Evolutionary conservation across 1,284 basidiomycete genomes (phyloP).

Genomic region (Malassezia brasiliensis): DNA sequence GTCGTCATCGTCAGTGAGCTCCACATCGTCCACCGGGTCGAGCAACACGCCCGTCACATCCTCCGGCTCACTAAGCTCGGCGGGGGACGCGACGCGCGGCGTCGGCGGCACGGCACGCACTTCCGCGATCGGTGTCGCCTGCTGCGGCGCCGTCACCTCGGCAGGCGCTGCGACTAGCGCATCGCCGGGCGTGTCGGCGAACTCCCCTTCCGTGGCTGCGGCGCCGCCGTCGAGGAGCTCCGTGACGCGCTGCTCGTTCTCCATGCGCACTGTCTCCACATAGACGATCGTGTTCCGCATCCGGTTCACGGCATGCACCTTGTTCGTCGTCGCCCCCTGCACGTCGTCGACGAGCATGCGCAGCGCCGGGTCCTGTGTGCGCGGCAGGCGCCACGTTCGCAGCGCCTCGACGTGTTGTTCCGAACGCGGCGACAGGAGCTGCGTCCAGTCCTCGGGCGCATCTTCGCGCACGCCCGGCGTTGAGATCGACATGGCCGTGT

Average conservation of each 20-base stretch:
- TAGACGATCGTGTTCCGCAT: slow-evolving; percentile 97
- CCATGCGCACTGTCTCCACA: slow-evolving; percentile 88
- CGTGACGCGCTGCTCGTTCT: slow-evolving; percentile 86
- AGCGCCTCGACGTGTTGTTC: slow-evolving; percentile 35
- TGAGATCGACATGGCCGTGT: slow-evolving; percentile 76
- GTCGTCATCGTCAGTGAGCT: background rate
- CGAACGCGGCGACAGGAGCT: slow-evolving; percentile 61
- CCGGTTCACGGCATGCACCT: slow-evolving; percentile 86
- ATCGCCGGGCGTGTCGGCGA: background rate
- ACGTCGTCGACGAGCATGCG: slow-evolving; percentile 72
- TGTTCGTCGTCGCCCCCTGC: slow-evolving; percentile 77
- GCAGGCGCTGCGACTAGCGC: background rate
- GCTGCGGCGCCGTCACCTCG: no score
- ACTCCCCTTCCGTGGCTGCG: background rate
- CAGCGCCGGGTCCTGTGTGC: slow-evolving; percentile 64
- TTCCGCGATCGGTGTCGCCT: no score
- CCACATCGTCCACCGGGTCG: slow-evolving; percentile 1
- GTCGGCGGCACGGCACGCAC: no score
- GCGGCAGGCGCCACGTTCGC: slow-evolving; percentile 27
- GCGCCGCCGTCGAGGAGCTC: slow-evolving; percentile 51
- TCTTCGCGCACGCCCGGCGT: slow-evolving; percentile 84
- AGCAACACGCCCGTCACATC: background rate
- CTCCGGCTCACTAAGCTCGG: background rate
- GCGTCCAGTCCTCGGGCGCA: slow-evolving; percentile 45
- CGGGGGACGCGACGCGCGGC: no score